A percentile compares a stretch with the other conserved stretches of the same genome.
Evolutionary conservation across 1,139 yeast genomes (phyloP).

Genomic region (Candida sp.): DNA sequence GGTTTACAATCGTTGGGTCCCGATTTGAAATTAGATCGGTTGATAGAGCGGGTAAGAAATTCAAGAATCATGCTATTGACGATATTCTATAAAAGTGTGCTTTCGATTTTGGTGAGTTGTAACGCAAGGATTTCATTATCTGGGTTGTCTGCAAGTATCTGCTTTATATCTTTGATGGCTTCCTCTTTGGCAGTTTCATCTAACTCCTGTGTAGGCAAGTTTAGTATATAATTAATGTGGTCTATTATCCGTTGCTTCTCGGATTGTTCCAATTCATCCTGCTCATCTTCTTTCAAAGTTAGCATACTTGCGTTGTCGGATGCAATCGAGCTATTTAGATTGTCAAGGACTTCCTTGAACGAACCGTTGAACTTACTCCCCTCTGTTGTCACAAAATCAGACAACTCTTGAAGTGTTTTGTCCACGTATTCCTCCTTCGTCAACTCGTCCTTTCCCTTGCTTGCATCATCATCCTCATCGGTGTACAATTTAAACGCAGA

Average conservation of each 20-base stretch:
- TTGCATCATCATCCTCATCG: conserved; percentile 3
- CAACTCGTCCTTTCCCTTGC: conserved; percentile 1
- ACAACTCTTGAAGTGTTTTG: conserved; percentile 28
- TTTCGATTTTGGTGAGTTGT: conserved; percentile 26
- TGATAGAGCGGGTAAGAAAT: conserved; percentile 86
- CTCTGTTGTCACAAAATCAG: conserved; percentile 27
- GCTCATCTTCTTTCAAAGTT: conserved; percentile 18
- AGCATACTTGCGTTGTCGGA: conserved; percentile 26
- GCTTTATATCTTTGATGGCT: conserved; percentile 7
- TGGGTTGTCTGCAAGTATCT: conserved; percentile 7
- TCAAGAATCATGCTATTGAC: conserved; percentile 76
- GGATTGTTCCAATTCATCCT: neutral
- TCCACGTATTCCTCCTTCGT: conserved; percentile 27
- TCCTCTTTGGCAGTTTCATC: conserved; percentile 2
- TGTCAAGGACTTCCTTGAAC: conserved; percentile 31
- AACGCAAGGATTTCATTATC: conserved; percentile 27
- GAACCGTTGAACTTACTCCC: conserved; percentile 27
- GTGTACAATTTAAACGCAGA: conserved; percentile 12
- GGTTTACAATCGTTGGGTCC: conserved; percentile 79
- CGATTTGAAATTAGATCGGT: conserved; percentile 76
- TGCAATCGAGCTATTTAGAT: conserved; percentile 20
- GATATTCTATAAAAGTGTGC: conserved; percentile 43
- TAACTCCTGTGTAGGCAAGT: conserved; percentile 14
- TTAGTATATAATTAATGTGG: conserved; percentile 24
- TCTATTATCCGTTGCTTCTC: conserved; percentile 15